These are phyloP conservation scores for Syncephalastrum monosporum DNA, from an alignment of 371 early-diverging fungal species.

Conservation along the genomic window DNA sequence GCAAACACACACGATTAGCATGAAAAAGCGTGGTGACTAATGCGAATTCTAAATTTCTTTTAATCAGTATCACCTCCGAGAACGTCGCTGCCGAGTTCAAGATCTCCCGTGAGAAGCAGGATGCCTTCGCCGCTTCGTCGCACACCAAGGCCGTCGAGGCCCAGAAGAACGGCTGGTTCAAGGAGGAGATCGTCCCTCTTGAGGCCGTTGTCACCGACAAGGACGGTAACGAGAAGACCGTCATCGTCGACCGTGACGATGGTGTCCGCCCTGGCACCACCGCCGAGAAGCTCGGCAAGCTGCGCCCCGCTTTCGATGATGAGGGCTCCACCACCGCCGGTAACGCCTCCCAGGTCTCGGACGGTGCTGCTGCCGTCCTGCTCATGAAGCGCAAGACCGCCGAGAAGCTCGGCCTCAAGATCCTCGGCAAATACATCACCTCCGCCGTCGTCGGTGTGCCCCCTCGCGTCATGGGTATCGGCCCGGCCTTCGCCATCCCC, in stretches of 20 bases:
- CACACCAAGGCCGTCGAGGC: constrained; percentile 84
- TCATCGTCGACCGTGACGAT: constrained; percentile 82
- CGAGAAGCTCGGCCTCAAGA: constrained; percentile 81
- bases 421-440: constrained; percentile 88
- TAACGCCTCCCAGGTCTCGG: constrained; percentile 98
- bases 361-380: constrained; percentile 97
- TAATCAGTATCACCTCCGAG: constrained; percentile 84
- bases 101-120: constrained; percentile 84
- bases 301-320: constrained; percentile 89
- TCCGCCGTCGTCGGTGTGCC: constrained; percentile 93
- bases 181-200: constrained; percentile 92
- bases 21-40: background rate
- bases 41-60: constrained; percentile 5
- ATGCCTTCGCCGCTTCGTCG: constrained; percentile 83
- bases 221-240: constrained; percentile 67
- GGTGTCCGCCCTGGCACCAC: constrained; percentile 89
- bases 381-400: constrained; percentile 95
- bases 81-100: constrained; percentile 90
- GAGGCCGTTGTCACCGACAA: constrained; percentile 73
- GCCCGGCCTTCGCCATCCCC: constrained; percentile 95
- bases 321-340: constrained; percentile 95
- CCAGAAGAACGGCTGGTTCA: constrained; percentile 88
- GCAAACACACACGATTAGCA: constrained; percentile 2
- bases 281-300: constrained; percentile 78
- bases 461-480: constrained; percentile 94